These are phyloP conservation scores for Colletotrichum echinochloae DNA, from an alignment of 2,329 filamentous ascomycete species.

Conservation along the genomic window DNA sequence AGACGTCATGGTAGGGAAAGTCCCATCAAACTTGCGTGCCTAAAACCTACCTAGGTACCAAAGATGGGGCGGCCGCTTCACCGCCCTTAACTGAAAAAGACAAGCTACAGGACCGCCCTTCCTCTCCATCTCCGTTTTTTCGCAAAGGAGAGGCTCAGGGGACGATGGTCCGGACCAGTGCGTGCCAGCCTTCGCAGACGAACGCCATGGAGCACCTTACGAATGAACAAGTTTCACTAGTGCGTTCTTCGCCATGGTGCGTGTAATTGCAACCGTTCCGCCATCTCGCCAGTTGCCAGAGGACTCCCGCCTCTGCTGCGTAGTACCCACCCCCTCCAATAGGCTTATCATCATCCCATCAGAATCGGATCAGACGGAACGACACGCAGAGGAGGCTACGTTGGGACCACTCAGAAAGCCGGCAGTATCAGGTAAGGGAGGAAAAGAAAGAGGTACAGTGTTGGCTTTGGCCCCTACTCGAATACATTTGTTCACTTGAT, in stretches of 20 bases:
- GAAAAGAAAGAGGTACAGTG: not conserved
- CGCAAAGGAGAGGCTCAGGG: not conserved
- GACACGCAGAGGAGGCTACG: conserved; percentile 3
- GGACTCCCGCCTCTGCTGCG: not conserved
- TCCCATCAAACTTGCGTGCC: no score
- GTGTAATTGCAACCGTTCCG: not conserved
- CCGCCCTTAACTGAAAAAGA: not conserved
- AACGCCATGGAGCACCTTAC: not conserved
- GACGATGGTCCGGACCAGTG: not conserved
- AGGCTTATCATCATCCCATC: not conserved
- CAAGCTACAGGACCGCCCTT: not conserved
- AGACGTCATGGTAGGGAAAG: not conserved
- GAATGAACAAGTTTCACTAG: conserved; percentile 26
- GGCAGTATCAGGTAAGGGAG: conserved; percentile 24
- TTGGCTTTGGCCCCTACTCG: not conserved
- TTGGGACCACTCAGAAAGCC: conserved; percentile 2
- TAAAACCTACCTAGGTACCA: no score
- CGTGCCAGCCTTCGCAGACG: not conserved
- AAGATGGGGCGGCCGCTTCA: not conserved
- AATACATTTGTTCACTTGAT: not conserved
- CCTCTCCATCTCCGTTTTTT: not conserved
- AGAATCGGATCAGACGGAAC: not conserved
- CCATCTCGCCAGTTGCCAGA: not conserved
- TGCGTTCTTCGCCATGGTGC: conserved; percentile 2
- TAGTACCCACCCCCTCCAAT: not conserved